Conservation (phyloP, 2,329 filamentous ascomycete species). For the Fusarium buxicola region DNA sequence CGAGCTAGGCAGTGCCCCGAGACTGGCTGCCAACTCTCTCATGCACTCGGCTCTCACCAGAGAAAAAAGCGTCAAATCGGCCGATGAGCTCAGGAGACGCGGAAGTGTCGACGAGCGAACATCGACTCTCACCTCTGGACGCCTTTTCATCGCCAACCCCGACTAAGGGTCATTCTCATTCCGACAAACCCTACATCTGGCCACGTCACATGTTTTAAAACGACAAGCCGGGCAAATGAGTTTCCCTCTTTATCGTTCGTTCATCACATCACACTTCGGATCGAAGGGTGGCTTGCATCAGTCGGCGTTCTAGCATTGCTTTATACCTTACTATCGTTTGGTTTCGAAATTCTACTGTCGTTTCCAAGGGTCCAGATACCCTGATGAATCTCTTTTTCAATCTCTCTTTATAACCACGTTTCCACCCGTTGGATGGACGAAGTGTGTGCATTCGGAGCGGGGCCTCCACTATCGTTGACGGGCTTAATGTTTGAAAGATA, state of each 20-base stretch:
- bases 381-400: conserved; percentile 31
- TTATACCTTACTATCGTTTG: conserved; percentile 30
- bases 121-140: conserved; percentile 77
- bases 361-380: conserved; percentile 44
- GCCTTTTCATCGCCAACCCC: conserved; percentile 88
- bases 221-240: conserved; percentile 27
- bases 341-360: conserved; percentile 36
- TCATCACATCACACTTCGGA: conserved; percentile 31
- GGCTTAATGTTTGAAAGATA: conserved; percentile 44
- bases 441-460: conserved; percentile 36
- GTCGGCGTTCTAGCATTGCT: conserved; percentile 46
- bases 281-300: conserved; percentile 40
- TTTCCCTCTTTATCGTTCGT: conserved; percentile 36
- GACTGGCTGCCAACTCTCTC: conserved; percentile 69
- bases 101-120: conserved; percentile 88
- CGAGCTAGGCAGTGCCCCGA: conserved; percentile 62
- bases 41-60: conserved; percentile 68
- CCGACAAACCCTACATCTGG: conserved; percentile 10
- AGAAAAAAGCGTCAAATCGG: conserved; percentile 74
- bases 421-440: conserved; percentile 31
- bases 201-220: conserved; percentile 25
- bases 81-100: conserved; percentile 78
- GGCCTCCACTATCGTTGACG: conserved; percentile 38
- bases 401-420: conserved; percentile 41
- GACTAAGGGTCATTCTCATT: conserved; percentile 61